A percentile compares a stretch with the other conserved stretches of the same genome.
phyloP scores from a whole-genome alignment of 148 eudicot genomes.

The Suaeda aralocaspica region DNA sequence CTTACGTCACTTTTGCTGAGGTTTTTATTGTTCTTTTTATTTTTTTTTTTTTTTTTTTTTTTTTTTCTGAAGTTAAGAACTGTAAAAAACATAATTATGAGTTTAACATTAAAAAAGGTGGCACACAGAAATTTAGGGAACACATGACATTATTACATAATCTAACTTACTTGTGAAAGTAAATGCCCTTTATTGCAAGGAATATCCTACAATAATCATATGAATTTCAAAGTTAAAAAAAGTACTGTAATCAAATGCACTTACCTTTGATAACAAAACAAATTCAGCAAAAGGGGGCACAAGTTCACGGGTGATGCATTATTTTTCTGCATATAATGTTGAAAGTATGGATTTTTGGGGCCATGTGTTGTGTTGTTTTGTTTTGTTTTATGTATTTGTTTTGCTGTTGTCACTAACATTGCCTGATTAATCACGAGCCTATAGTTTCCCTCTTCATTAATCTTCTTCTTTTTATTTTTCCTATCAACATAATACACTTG shows the following conservation, averaged over 20 bases:
- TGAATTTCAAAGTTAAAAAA: not conserved
- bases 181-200: not conserved
- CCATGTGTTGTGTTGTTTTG: conserved; percentile 3
- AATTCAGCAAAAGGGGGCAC: not conserved
- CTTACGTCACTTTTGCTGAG: conserved; percentile 79
- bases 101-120: no score
- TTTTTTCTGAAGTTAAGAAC: no score
- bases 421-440: conserved; percentile 30
- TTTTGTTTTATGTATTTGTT: conserved; percentile 8
- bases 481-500: conserved; percentile 14
- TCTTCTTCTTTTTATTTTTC: not conserved
- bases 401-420: conserved; percentile 16
- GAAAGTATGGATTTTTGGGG: conserved; percentile 14
- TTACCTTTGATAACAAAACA: conserved; percentile 3
- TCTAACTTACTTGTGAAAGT: no score
- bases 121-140: no score
- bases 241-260: conserved; percentile 3
- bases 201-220: not conserved
- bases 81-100: no score
- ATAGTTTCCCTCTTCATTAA: conserved; percentile 8
- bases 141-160: no score
- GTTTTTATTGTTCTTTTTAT: conserved; percentile 18
- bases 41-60: not conserved
- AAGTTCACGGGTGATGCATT: conserved; percentile 29
- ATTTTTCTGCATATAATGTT: not conserved